Conservation (phyloP, 148 eudicot genomes). For the Persicaria maculosa region DNA sequence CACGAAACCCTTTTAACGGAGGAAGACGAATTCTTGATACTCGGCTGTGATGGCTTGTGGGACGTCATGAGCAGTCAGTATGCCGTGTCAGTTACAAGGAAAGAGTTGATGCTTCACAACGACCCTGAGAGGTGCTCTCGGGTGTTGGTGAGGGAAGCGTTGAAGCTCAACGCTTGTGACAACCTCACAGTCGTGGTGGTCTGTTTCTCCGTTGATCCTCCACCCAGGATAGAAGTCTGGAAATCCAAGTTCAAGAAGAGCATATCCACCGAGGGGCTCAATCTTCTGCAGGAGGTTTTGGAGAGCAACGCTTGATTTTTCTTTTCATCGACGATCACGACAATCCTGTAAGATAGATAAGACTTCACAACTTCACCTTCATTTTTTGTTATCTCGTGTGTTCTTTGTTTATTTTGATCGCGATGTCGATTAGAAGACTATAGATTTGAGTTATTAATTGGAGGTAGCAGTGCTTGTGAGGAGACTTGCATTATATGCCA, state of each 20-base stretch:
- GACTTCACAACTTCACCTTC: neutral
- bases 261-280: slow-evolving; percentile 53
- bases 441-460: too few relatives aligned
- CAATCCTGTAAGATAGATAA: neutral
- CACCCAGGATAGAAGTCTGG: slow-evolving; percentile 34
- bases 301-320: slow-evolving; percentile 21
- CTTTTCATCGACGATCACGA: neutral
- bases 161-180: slow-evolving; percentile 45
- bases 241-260: slow-evolving; percentile 37
- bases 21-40: slow-evolving; percentile 55
- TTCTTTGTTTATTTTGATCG: too few relatives aligned
- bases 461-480: too few relatives aligned
- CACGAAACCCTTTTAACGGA: slow-evolving; percentile 34
- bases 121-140: slow-evolving; percentile 47
- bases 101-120: slow-evolving; percentile 50
- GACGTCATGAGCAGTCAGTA: slow-evolving; percentile 63
- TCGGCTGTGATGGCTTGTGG: slow-evolving; percentile 57
- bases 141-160: slow-evolving; percentile 37
- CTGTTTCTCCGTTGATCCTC: slow-evolving; percentile 49
- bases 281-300: slow-evolving; percentile 43
- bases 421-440: too few relatives aligned
- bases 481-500: too few relatives aligned
- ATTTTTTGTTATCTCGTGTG: too few relatives aligned
- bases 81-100: slow-evolving; percentile 45
- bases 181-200: slow-evolving; percentile 50